A percentile compares a stretch with the other conserved stretches of the same genome.
These are phyloP conservation scores for Colletotrichum melonis DNA, from an alignment of 2,329 filamentous ascomycete genomes.

Conservation along the genomic window DNA sequence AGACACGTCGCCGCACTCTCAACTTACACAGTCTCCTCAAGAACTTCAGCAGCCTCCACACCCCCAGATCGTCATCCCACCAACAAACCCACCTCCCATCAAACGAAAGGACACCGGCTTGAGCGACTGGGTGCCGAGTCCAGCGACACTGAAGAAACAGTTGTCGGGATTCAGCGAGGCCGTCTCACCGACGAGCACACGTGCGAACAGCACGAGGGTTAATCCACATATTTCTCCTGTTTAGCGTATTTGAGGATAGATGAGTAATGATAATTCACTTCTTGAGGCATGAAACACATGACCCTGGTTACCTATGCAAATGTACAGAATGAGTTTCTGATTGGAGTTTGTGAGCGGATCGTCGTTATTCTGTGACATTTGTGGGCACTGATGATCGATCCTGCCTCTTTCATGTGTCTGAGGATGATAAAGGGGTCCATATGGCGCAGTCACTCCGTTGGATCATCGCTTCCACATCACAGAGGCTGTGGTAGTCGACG, in stretches of 20 bases:
- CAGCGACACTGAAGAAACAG: conserved; percentile 10
- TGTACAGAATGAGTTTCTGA: neutral
- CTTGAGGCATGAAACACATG: conserved; percentile 7
- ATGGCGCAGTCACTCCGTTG: neutral
- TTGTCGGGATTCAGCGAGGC: conserved; percentile 5
- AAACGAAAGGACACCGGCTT: conserved; percentile 13
- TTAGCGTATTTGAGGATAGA: conserved; percentile 28
- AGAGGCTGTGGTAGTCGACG: neutral
- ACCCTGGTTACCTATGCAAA: neutral
- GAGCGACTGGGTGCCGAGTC: conserved; percentile 10
- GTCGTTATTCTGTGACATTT: neutral
- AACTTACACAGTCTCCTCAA: too few species aligned
- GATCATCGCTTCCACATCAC: neutral
- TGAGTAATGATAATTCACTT: conserved; percentile 35
- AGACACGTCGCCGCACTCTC: conserved; percentile 18
- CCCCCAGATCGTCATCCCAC: neutral
- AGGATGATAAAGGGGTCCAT: neutral
- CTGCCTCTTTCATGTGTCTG: neutral
- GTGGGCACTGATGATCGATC: neutral
- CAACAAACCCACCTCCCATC: neutral
- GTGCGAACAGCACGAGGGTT: conserved; percentile 12
- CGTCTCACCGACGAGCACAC: conserved; percentile 27
- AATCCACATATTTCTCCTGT: conserved; percentile 10
- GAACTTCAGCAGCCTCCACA: too few species aligned
- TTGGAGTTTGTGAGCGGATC: neutral